These are phyloP conservation scores for Infundibulicybe gibba DNA, from an alignment of 768 basidiomycete genomes.

Conservation along the genomic window DNA sequence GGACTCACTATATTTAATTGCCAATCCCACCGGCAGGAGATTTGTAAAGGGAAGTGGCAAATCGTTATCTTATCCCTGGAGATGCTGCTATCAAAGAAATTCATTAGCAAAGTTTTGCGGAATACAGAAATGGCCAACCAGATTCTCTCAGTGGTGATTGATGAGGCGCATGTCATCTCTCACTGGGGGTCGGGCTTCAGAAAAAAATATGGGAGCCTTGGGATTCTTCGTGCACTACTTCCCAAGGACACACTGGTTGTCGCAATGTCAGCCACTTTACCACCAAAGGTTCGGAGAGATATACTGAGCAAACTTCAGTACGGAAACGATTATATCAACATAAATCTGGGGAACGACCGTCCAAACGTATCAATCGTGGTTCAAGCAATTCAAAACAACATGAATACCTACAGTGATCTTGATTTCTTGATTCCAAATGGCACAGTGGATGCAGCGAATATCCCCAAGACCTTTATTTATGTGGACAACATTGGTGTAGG, in stretches of 20 bases:
- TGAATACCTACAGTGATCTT: slow-evolving; percentile 26
- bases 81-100: slow-evolving; percentile 20
- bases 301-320: slow-evolving; percentile 22
- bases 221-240: slow-evolving; percentile 10
- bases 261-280: slow-evolving; percentile 29
- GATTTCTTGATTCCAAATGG: slow-evolving; percentile 21
- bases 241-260: slow-evolving; percentile 20
- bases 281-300: slow-evolving; percentile 20
- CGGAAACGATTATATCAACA: slow-evolving; percentile 9
- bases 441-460: slow-evolving; percentile 8
- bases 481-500: slow-evolving; percentile 20
- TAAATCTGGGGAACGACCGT: slow-evolving; percentile 28
- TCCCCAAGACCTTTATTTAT: slow-evolving; percentile 25
- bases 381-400: slow-evolving; percentile 25
- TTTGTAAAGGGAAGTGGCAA: slow-evolving; percentile 16
- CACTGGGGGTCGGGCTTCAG: slow-evolving; percentile 31
- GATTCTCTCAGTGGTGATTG: slow-evolving; percentile 22
- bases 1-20: background rate
- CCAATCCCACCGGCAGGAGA: slow-evolving; percentile 10
- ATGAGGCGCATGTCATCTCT: slow-evolving; percentile 9
- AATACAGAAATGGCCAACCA: slow-evolving; percentile 8
- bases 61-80: slow-evolving; percentile 30
- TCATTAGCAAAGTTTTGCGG: slow-evolving; percentile 18
- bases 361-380: slow-evolving; percentile 28
- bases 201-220: slow-evolving; percentile 23